phyloP scores from a whole-genome alignment of 208 protist genomes.

The Crithidia brevicula region DNA sequence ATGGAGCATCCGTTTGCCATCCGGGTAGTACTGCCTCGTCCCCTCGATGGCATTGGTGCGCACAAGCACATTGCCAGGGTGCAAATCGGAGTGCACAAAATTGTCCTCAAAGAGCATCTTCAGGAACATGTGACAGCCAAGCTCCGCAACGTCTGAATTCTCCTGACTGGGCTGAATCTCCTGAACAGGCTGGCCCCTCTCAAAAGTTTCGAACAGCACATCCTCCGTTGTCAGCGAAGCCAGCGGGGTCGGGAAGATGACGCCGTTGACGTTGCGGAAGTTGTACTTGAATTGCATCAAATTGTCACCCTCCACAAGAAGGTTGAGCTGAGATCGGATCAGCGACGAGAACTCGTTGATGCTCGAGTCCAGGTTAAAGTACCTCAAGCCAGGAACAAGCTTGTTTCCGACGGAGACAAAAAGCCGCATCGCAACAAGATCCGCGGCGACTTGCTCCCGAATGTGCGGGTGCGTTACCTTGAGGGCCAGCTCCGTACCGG shows the following conservation, averaged over 20 bases:
- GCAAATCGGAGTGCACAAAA: constrained; percentile 95
- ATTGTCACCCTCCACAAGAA: constrained; percentile 86
- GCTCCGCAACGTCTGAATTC: constrained; percentile 68
- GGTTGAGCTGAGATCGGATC: constrained; percentile 86
- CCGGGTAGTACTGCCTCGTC: constrained; percentile 48
- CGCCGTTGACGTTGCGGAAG: constrained; percentile 65
- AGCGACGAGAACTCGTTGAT: constrained; percentile 81
- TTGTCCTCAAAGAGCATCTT: constrained; percentile 96
- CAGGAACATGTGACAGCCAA: constrained; percentile 93
- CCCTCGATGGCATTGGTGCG: constrained; percentile 48
- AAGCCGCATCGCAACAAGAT: constrained; percentile 76
- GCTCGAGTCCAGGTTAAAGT: constrained; percentile 69
- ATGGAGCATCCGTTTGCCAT: constrained; percentile 65
- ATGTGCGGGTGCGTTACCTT: constrained; percentile 93
- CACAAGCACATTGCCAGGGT: constrained; percentile 93
- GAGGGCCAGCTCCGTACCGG: constrained; percentile 84
- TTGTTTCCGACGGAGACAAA: constrained; percentile 50
- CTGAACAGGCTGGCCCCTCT: constrained; percentile 79
- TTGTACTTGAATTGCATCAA: constrained; percentile 86
- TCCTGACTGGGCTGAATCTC: constrained; percentile 45
- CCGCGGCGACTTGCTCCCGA: constrained; percentile 62
- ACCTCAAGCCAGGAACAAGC: constrained; percentile 62
- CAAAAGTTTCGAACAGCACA: constrained; percentile 92
- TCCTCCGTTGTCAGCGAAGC: constrained; percentile 55
- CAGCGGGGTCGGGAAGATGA: constrained; percentile 88